Percentiles rank a stretch among this genome's conserved stretches.
These are phyloP conservation scores for Chaetomium cochliodes DNA, from an alignment of 495 filamentous ascomycete species.

Conservation along the genomic window DNA sequence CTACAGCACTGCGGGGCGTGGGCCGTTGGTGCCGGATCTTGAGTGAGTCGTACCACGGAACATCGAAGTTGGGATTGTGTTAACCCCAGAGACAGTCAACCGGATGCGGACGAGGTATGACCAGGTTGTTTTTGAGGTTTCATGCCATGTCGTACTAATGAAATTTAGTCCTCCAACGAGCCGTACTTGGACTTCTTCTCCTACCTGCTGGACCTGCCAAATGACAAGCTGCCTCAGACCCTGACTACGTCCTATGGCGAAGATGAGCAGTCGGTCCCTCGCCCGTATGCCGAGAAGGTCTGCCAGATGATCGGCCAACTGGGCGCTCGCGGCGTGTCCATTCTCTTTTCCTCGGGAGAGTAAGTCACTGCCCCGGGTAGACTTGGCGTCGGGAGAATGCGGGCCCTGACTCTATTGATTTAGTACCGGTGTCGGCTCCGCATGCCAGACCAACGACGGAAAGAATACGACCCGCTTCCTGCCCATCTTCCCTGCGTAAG, in stretches of 20 bases:
- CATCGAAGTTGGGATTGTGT: neutral
- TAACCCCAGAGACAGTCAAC: constrained; percentile 43
- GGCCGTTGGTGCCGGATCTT: constrained; percentile 52
- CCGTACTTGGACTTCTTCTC: constrained; percentile 74
- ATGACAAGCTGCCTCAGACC: constrained; percentile 63
- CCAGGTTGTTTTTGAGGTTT: neutral
- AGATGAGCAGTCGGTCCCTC: constrained; percentile 72
- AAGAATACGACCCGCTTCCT: constrained; percentile 66
- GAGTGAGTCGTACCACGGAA: constrained; percentile 1
- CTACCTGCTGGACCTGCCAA: constrained; percentile 42
- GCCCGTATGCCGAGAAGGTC: constrained; percentile 62
- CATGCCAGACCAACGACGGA: constrained; percentile 43
- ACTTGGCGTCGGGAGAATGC: constrained; percentile 63
- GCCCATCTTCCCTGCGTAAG: constrained; percentile 42
- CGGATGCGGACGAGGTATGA: constrained; percentile 7
- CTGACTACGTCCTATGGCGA: constrained; percentile 82
- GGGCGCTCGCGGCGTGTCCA: constrained; percentile 71
- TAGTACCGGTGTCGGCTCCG: constrained; percentile 45
- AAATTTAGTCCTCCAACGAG: constrained; percentile 60
- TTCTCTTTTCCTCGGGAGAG: constrained; percentile 75
- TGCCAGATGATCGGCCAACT: constrained; percentile 67
- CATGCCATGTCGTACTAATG: neutral
- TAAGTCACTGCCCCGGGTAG: constrained; percentile 29
- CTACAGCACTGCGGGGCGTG: constrained; percentile 46
- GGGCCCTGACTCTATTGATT: constrained; percentile 10